Conservation (phyloP, 2,329 filamentous ascomycete genomes). For the Cercospora zeina region DNA sequence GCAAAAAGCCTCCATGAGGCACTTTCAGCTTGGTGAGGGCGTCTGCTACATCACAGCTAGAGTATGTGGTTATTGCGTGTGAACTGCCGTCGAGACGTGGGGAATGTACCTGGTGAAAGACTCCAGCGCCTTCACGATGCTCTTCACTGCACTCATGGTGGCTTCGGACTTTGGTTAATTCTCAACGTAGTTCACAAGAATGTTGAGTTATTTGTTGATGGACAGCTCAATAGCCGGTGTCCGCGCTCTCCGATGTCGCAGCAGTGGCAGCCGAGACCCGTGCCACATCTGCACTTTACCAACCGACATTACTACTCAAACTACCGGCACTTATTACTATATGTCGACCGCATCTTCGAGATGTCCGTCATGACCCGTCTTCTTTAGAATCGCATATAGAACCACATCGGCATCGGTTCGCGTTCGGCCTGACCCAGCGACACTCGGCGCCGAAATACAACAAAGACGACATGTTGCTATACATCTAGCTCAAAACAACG, state of each 20-base stretch:
- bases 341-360: background rate
- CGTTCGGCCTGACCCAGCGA: too few relatives aligned
- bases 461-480: too few relatives aligned
- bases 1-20: slow-evolving; percentile 55
- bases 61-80: slow-evolving; percentile 1
- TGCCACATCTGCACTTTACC: background rate
- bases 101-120: slow-evolving; percentile 30
- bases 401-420: background rate
- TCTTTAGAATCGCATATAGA: background rate
- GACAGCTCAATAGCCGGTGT: background rate
- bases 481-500: too few relatives aligned
- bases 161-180: too few relatives aligned
- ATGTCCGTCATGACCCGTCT: background rate
- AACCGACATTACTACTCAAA: background rate
- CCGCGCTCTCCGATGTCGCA: slow-evolving; percentile 1
- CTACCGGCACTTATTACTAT: background rate
- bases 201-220: background rate
- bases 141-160: slow-evolving; percentile 23
- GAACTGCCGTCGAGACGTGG: background rate
- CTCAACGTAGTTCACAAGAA: too few relatives aligned
- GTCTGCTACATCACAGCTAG: slow-evolving; percentile 55
- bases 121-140: slow-evolving; percentile 31
- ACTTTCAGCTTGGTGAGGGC: slow-evolving; percentile 53
- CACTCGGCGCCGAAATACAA: too few relatives aligned
- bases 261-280: background rate